Evolutionary conservation across 176 grass and related monocot genomes (phyloP), one percentile per base, ranked within the genome.

Genomic region (Melocanna baccifera): DNA sequence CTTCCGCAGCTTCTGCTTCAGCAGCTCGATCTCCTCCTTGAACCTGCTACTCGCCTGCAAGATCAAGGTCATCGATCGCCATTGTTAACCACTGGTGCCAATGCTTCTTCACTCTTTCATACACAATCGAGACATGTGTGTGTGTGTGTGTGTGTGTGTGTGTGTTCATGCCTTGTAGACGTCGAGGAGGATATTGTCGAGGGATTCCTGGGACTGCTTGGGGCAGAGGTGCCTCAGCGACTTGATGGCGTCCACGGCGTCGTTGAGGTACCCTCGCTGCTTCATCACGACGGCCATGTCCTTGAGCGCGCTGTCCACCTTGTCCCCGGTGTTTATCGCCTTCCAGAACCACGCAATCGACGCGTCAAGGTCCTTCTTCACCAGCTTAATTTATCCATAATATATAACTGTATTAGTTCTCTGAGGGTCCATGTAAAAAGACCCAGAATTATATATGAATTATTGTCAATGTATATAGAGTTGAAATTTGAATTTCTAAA

Each of bases 261-360:
- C 92, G 45, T 71, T 25, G 2, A 85, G 86, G 42, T 91, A 91
- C 1, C 92, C 90, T 23, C 85, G 76, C 77, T 97, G 94, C 90
- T 97, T 97, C 92, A 94, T 94, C 45, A 97, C 94, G 53, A 94
- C 90, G 6, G 86, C 92, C 94, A 97, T 97, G 88, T 97, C 94
- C 83, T 97, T 97, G 41, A 97, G 83, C 47, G 94, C 94, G 68
- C 94, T 97, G 50, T 94, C 88, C 47, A 94, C 32, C 85, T 91
- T 83, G 75, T 97, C 94, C 29, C 90, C 77, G 11, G 30, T 62
- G 52, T 90, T 76, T 65, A 97, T 90, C 25, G 94, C 94, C 89
- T 85, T 92, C 94, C 94, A 94, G 40, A 97, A 97, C 94, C 94
- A 97, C 61, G 63, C 72, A 78, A 97, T 94, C 10, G 92, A 92